A percentile compares a stretch with the other conserved stretches of the same genome.
phyloP scores from a whole-genome alignment of 2,329 filamentous ascomycete genomes.

The Penicillium sp. region DNA sequence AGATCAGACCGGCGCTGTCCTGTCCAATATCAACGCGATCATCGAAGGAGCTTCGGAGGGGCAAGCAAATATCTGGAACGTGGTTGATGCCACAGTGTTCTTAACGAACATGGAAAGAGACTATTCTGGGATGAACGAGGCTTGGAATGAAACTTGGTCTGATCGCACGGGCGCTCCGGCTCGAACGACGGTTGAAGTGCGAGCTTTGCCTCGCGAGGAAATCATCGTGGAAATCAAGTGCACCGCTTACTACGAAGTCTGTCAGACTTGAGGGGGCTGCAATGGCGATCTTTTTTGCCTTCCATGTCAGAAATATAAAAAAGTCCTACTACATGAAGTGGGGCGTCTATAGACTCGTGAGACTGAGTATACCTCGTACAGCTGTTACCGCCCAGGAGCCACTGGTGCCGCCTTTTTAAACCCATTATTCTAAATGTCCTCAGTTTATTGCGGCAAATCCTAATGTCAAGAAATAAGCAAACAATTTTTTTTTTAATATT shows the following conservation, averaged over 20 bases:
- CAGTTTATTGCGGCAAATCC: no score
- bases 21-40: slow-evolving; percentile 40
- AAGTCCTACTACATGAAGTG: no score
- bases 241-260: slow-evolving; percentile 38
- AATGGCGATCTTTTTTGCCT: no score
- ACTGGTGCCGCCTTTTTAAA: no score
- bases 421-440: no score
- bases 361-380: no score
- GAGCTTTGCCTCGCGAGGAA: slow-evolving; percentile 21
- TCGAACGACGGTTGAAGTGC: slow-evolving; percentile 22
- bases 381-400: no score
- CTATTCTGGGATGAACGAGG: slow-evolving; percentile 47
- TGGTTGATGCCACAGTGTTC: slow-evolving; percentile 45
- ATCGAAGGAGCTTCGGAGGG: slow-evolving; percentile 40
- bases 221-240: slow-evolving; percentile 26
- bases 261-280: not conserved
- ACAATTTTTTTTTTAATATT: no score
- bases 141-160: slow-evolving; percentile 46
- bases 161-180: slow-evolving; percentile 39
- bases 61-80: slow-evolving; percentile 37
- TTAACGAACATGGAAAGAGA: slow-evolving; percentile 41
- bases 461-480: no score
- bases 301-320: no score
- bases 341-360: no score
- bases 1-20: slow-evolving; percentile 41